These are phyloP conservation scores for Calonectria pseudoreteaudii DNA, from an alignment of 2,329 filamentous ascomycete species.

Conservation along the genomic window DNA sequence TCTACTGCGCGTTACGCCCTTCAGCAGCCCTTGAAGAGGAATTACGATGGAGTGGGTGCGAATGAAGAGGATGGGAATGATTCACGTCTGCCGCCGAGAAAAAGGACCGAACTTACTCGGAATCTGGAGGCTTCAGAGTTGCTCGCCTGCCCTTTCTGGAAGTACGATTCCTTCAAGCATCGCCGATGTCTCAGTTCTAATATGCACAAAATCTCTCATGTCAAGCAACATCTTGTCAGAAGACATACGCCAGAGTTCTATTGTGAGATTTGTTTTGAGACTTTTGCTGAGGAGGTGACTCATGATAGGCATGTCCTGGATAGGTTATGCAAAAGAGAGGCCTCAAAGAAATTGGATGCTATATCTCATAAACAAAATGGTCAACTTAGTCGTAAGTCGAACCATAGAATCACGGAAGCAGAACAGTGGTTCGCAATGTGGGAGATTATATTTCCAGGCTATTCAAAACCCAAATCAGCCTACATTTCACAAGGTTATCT, in stretches of 20 bases:
- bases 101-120: not conserved
- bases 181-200: not conserved
- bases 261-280: not conserved
- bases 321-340: not conserved
- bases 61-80: not conserved
- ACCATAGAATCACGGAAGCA: not conserved
- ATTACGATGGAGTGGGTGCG: too few relatives aligned
- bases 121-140: not conserved
- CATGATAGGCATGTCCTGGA: not conserved
- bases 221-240: not conserved
- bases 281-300: not conserved
- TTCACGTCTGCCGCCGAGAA: not conserved
- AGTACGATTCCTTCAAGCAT: not conserved
- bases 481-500: not conserved
- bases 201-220: not conserved
- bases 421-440: conserved; percentile 12
- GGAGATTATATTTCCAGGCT: not conserved
- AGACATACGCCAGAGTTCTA: not conserved
- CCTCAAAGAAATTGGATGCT: not conserved
- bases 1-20: not conserved
- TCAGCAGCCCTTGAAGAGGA: not conserved
- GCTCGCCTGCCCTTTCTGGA: not conserved
- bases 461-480: not conserved
- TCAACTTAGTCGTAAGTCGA: not conserved
- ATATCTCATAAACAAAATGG: not conserved